Evolutionary conservation across 192 early-diverging fungal species (phyloP).

Genomic region (Dimargaris xerosporica): DNA sequence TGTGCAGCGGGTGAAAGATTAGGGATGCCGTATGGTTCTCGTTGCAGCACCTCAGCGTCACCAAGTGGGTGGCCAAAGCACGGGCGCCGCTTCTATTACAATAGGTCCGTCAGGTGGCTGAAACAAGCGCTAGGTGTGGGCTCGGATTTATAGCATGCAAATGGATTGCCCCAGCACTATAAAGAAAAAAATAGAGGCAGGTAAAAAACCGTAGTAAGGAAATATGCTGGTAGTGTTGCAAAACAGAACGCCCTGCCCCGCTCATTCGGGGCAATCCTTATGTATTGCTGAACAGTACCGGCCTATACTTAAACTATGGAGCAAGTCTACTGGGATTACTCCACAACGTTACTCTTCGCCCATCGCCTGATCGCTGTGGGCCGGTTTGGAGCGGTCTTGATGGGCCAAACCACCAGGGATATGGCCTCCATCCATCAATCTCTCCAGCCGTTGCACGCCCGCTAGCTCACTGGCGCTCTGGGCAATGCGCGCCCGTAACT

Average conservation of each 20-base stretch:
- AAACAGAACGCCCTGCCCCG: background rate
- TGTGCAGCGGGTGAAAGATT: no score
- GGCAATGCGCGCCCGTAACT: background rate
- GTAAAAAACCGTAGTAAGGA: background rate
- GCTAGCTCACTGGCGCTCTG: background rate
- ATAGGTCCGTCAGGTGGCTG: no score
- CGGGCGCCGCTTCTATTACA: no score
- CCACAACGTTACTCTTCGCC: background rate
- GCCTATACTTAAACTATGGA: background rate
- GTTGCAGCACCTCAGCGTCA: no score
- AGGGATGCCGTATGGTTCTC: no score
- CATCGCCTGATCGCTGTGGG: background rate
- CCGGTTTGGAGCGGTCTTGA: background rate
- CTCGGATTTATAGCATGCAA: no score
- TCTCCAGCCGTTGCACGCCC: slow-evolving; percentile 6
- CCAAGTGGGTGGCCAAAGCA: no score
- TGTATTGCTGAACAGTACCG: background rate
- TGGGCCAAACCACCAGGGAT: slow-evolving; percentile 8
- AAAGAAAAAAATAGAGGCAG: no score
- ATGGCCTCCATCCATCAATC: slow-evolving; percentile 7
- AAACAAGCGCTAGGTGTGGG: no score
- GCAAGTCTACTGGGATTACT: background rate
- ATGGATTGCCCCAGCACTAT: no score
- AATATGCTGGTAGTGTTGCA: background rate
- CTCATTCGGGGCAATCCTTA: background rate